These are phyloP conservation scores for Sporobolomyces phaffii DNA, from an alignment of 768 basidiomycete genomes.

Conservation along the genomic window DNA sequence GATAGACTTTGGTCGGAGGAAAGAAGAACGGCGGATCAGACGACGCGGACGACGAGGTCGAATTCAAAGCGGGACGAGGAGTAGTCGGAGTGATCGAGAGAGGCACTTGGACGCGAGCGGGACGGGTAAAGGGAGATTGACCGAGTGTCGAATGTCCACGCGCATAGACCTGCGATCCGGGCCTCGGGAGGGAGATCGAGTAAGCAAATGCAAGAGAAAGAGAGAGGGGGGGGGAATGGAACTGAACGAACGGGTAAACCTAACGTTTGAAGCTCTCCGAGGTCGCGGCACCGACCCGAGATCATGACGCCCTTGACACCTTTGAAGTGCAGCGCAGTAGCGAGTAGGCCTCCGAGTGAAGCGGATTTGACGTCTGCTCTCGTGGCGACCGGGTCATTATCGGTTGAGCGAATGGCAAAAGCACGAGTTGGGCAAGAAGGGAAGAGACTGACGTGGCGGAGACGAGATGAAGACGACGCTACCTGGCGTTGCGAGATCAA, in stretches of 20 bases:
- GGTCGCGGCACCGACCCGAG: constrained; percentile 64
- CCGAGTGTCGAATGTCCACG: constrained; percentile 77
- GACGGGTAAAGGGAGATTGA: constrained; percentile 74
- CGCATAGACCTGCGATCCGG: constrained; percentile 63
- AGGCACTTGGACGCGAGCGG: constrained; percentile 66
- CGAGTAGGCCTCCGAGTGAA: constrained; percentile 22
- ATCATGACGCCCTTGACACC: constrained; percentile 70
- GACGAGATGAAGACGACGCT: constrained; percentile 68
- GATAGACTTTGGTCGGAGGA: constrained; percentile 54
- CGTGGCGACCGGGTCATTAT: too few species aligned
- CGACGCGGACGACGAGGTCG: too few species aligned
- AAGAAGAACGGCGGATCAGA: constrained; percentile 44
- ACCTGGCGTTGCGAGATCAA: constrained; percentile 61
- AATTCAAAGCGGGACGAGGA: too few species aligned
- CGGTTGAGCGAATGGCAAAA: too few species aligned
- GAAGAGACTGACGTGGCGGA: constrained; percentile 58
- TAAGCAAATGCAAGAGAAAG: neutral
- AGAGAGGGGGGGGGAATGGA: too few species aligned
- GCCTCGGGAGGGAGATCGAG: too few species aligned
- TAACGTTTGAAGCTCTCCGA: constrained; percentile 65
- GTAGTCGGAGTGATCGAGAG: constrained; percentile 51
- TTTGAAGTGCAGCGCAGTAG: constrained; percentile 64
- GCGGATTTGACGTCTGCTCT: constrained; percentile 25
- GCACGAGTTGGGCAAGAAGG: neutral
- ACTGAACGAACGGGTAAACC: constrained; percentile 56